phyloP scores from a whole-genome alignment of 2,329 filamentous ascomycete species.

The Verticillium nubilum region DNA sequence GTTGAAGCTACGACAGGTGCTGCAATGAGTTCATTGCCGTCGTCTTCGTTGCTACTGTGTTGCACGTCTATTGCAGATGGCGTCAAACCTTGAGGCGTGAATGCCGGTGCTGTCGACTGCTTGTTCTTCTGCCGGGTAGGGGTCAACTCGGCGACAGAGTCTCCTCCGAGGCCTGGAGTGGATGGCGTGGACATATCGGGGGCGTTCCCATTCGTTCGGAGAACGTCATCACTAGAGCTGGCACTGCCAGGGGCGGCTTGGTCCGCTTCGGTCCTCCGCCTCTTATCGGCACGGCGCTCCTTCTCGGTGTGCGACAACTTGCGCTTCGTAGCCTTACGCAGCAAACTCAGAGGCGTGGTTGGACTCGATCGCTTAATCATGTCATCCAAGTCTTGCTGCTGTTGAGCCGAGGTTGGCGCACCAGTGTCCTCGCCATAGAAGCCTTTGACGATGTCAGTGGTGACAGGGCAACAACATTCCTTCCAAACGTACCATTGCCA shows the following conservation, averaged over 20 bases:
- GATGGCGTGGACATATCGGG: neutral
- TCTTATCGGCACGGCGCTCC: neutral
- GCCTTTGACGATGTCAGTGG: neutral
- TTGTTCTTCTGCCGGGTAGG: neutral
- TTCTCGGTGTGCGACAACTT: neutral
- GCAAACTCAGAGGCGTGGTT: neutral
- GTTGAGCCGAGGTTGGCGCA: neutral
- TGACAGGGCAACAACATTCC: neutral
- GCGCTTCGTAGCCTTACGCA: neutral
- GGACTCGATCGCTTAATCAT: neutral
- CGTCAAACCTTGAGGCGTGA: neutral
- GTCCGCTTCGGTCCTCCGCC: neutral
- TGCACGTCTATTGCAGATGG: neutral
- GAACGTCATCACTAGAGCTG: neutral
- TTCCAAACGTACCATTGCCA: neutral
- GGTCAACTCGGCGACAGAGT: neutral
- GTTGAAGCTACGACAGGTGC: constrained; percentile 13
- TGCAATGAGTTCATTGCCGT: neutral
- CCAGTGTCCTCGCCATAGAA: neutral
- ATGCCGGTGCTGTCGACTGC: neutral
- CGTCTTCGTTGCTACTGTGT: neutral
- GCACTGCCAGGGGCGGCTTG: neutral
- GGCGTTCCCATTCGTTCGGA: neutral
- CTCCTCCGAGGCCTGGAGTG: neutral
- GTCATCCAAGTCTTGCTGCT: neutral